These are phyloP conservation scores for Lithohypha guttulata DNA, from an alignment of 2,329 filamentous ascomycete species.

Conservation along the genomic window DNA sequence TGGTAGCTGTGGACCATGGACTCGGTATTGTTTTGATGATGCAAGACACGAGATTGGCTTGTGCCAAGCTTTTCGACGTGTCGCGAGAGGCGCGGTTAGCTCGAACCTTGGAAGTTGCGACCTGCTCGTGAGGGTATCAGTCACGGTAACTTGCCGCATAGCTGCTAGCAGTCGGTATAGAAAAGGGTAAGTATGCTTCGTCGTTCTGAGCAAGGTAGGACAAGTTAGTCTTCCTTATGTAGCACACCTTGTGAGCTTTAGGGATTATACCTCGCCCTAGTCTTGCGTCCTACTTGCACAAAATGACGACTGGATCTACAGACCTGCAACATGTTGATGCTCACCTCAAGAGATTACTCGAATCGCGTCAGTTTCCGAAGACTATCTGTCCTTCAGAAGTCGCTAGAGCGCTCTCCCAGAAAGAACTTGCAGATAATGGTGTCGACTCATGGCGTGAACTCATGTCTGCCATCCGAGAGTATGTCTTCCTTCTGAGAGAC, in stretches of 20 bases:
- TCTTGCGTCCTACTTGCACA: too few species aligned
- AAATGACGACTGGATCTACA: too few species aligned
- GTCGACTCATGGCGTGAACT: constrained; percentile 35
- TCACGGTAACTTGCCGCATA: background rate
- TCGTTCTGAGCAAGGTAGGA: too few species aligned
- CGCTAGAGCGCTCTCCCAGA: constrained; percentile 33
- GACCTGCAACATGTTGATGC: background rate
- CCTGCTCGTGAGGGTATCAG: background rate
- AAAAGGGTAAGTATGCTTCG: too few species aligned
- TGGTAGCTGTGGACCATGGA: too few species aligned
- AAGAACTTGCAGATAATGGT: constrained; percentile 29
- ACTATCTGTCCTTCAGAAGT: constrained; percentile 45
- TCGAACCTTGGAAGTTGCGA: background rate
- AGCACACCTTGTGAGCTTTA: too few species aligned
- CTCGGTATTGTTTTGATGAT: constrained; percentile 8
- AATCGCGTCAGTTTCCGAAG: constrained; percentile 32
- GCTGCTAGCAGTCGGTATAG: too few species aligned
- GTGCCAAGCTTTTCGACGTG: constrained; percentile 6
- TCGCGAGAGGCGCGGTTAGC: background rate
- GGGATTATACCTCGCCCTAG: too few species aligned
- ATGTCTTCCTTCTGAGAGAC: constrained; percentile 34
- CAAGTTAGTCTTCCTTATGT: too few species aligned
- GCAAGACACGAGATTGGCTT: background rate
- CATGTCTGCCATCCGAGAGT: constrained; percentile 35
- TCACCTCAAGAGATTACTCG: constrained; percentile 24